Evolutionary conservation across 192 early-diverging fungal genomes (phyloP).

Genomic region (Thamnidium elegans): DNA sequence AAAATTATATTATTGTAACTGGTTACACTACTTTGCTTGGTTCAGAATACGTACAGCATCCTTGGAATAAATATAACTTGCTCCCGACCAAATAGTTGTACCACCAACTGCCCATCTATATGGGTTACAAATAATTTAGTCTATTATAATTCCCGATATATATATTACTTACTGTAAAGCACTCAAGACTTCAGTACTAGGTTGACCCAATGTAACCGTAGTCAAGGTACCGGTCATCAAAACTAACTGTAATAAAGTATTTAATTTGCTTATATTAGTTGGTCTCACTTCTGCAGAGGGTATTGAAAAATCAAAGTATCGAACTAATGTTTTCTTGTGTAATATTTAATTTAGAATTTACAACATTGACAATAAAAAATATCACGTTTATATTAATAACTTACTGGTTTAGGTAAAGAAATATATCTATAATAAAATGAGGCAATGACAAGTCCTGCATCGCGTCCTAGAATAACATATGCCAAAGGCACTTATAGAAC

Average conservation of each 20-base stretch:
- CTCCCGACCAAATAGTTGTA: constrained; percentile 81
- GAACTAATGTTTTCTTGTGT: constrained; percentile 67
- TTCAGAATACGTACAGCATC: constrained; percentile 64
- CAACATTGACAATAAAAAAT: constrained; percentile 3
- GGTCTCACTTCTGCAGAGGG: constrained; percentile 90
- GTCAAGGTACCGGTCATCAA: constrained; percentile 77
- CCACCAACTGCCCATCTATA: constrained; percentile 63
- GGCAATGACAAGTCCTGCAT: constrained; percentile 73
- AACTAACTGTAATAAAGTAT: constrained; percentile 82
- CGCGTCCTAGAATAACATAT: constrained; percentile 83
- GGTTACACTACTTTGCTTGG: constrained; percentile 20
- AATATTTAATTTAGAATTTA: constrained; percentile 9
- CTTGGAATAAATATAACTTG: constrained; percentile 70
- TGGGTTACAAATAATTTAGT: constrained; percentile 4
- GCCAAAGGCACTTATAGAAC: constrained; percentile 65
- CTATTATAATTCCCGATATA: constrained; percentile 1
- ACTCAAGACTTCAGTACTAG: constrained; percentile 49
- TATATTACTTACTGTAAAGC: constrained; percentile 56
- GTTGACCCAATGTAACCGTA: constrained; percentile 67
- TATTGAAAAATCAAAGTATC: constrained; percentile 90
- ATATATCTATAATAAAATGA: constrained; percentile 85
- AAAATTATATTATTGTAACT: neutral
- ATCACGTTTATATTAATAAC: constrained; percentile 5
- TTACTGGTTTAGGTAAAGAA: constrained; percentile 79
- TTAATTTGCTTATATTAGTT: constrained; percentile 85